Evolutionary conservation across 1,139 yeast genomes (phyloP).

Genomic region (Taphrina pruni): DNA sequence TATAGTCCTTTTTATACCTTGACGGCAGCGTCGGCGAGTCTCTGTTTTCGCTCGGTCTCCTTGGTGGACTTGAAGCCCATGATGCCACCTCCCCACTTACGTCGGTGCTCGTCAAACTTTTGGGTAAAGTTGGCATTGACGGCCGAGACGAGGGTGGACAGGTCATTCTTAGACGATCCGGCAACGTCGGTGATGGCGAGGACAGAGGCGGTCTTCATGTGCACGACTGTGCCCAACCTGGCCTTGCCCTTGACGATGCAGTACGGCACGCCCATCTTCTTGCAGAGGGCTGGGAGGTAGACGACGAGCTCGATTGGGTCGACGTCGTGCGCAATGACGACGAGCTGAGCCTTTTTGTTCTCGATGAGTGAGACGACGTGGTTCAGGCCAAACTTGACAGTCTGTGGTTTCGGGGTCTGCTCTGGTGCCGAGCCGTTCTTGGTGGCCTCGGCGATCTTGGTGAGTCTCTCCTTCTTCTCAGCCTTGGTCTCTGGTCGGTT

Average conservation of each 20-base stretch:
- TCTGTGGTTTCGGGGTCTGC: conserved; percentile 93
- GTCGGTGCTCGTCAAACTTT: conserved; percentile 92
- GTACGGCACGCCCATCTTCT: conserved; percentile 99
- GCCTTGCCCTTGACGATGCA: conserved; percentile 99
- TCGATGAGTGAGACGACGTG: conserved; percentile 95
- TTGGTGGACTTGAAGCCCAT: conserved; percentile 82
- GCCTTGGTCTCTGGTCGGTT: conserved; percentile 97
- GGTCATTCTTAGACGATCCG: conserved; percentile 91
- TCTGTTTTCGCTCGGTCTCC: conserved; percentile 39
- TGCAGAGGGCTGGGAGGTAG: conserved; percentile 96
- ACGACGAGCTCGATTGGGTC: conserved; percentile 97
- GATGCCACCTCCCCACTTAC: conserved; percentile 99
- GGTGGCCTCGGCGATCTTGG: conserved; percentile 97
- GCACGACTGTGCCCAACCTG: conserved; percentile 95
- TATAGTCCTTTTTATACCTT: conserved; percentile 22
- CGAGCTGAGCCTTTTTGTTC: conserved; percentile 97
- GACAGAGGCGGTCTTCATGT: conserved; percentile 95
- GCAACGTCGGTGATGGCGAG: conserved; percentile 95
- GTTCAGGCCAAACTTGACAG: conserved; percentile 86
- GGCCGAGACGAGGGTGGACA: conserved; percentile 89
- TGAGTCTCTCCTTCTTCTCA: conserved; percentile 98
- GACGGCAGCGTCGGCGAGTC: conserved; percentile 40
- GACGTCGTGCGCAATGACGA: conserved; percentile 95
- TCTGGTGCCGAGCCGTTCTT: conserved; percentile 97
- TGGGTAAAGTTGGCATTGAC: conserved; percentile 89